Conservation (phyloP, 768 basidiomycete species). For the Calvatia gigantea region DNA sequence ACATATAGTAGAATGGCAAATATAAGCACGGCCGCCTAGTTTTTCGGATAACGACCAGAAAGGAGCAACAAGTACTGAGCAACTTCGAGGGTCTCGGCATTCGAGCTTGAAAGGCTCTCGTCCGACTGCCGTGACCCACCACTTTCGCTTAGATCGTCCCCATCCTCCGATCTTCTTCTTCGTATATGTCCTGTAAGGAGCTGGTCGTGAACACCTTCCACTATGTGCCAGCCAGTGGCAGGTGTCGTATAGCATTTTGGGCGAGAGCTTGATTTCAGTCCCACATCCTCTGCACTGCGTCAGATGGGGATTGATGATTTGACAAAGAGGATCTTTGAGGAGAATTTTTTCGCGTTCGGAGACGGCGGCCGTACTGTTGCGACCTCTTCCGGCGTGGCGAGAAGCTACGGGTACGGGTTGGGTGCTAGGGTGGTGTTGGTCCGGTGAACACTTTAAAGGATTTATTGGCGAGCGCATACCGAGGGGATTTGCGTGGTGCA, state of each 20-base stretch:
- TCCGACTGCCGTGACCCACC: background rate
- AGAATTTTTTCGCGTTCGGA: constrained; percentile 19
- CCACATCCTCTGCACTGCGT: constrained; percentile 57
- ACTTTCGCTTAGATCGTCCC: background rate
- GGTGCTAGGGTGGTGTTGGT: background rate
- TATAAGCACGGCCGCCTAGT: too few species aligned
- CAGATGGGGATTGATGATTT: constrained; percentile 45
- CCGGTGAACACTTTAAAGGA: background rate
- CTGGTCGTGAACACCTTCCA: constrained; percentile 39
- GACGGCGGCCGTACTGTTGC: background rate
- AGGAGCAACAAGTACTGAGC: constrained; percentile 10
- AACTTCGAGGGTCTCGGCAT: background rate
- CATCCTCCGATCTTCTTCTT: background rate
- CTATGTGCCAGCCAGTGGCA: constrained; percentile 69
- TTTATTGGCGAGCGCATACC: background rate
- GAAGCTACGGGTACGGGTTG: too few species aligned
- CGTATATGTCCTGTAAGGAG: background rate
- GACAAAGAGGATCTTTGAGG: constrained; percentile 49
- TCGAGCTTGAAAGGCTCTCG: background rate
- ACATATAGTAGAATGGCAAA: too few species aligned
- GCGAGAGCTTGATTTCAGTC: constrained; percentile 58
- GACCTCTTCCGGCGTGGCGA: background rate
- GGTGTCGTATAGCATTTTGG: constrained; percentile 62
- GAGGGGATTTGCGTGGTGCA: background rate
- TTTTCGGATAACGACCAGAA: background rate